A percentile compares a stretch with the other conserved stretches of the same genome.
Conservation (phyloP, 2,329 filamentous ascomycete species). For the Fusarium subtropicale region DNA sequence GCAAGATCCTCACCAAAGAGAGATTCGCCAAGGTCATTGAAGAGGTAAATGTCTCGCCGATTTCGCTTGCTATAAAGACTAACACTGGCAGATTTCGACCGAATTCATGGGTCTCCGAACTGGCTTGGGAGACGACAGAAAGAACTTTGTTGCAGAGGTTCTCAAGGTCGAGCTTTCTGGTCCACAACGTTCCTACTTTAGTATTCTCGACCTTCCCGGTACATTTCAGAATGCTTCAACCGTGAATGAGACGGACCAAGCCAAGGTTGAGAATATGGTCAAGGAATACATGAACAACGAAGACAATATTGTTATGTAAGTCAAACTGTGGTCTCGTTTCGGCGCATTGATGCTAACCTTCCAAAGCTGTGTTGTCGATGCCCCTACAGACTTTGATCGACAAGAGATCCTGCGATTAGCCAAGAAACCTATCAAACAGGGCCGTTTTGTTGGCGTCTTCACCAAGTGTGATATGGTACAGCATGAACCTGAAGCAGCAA, state of each 20-base stretch:
- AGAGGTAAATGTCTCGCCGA: constrained; percentile 38
- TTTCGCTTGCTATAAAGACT: neutral
- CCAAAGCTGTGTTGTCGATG: constrained; percentile 51
- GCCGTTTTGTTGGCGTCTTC: constrained; percentile 52
- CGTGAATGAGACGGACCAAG: constrained; percentile 48
- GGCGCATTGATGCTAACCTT: neutral
- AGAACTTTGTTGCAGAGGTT: constrained; percentile 54
- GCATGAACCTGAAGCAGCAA: constrained; percentile 19
- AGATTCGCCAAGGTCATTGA: constrained; percentile 49
- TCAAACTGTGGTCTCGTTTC: fast-evolving
- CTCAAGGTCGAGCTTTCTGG: constrained; percentile 54
- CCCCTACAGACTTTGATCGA: constrained; percentile 47
- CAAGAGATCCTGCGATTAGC: constrained; percentile 50
- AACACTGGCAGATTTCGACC: constrained; percentile 42
- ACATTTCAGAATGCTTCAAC: constrained; percentile 43
- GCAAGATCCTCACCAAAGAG: constrained; percentile 45
- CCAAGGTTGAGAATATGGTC: constrained; percentile 50
- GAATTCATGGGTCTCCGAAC: constrained; percentile 49
- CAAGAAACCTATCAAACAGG: constrained; percentile 43
- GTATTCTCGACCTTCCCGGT: constrained; percentile 54
- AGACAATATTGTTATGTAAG: constrained; percentile 56
- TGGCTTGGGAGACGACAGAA: constrained; percentile 38
- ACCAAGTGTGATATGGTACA: constrained; percentile 53
- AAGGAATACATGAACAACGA: constrained; percentile 51
- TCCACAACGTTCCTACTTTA: constrained; percentile 52